phyloP scores from a whole-genome alignment of 768 basidiomycete species.

The Kwoniella sp. region DNA sequence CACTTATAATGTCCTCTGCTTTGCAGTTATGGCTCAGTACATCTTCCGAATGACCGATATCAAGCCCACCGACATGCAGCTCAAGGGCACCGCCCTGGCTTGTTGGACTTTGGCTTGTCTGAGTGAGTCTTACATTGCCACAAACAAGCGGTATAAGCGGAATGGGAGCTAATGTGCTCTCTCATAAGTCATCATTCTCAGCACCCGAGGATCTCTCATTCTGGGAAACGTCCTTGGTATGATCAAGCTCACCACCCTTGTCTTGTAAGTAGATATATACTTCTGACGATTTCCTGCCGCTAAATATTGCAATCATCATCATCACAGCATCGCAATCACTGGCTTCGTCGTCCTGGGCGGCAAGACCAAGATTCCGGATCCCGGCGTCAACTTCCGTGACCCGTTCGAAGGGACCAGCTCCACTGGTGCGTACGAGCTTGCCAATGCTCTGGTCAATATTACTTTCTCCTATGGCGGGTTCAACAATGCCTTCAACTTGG shows the following conservation, averaged over 20 bases:
- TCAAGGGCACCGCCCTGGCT: slow-evolving; percentile 24
- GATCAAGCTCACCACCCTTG: slow-evolving; percentile 29
- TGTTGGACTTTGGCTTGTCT: slow-evolving; percentile 11
- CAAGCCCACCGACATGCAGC: slow-evolving; percentile 16
- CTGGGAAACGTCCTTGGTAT: slow-evolving; percentile 25
- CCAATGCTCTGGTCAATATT: slow-evolving; percentile 33
- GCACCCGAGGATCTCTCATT: slow-evolving; percentile 26
- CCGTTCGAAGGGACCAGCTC: slow-evolving; percentile 32
- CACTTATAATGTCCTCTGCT: too few species aligned
- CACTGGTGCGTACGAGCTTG: slow-evolving; percentile 24
- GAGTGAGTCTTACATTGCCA: not conserved
- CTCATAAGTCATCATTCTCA: slow-evolving; percentile 12
- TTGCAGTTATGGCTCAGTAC: slow-evolving; percentile 19
- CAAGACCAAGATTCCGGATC: slow-evolving; percentile 25
- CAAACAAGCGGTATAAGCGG: too few species aligned
- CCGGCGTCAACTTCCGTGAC: slow-evolving; percentile 35
- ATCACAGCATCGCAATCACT: slow-evolving; percentile 13
- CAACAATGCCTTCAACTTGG: slow-evolving; percentile 33
- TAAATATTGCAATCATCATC: too few species aligned
- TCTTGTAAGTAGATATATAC: slow-evolving; percentile 13
- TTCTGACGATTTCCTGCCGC: too few species aligned
- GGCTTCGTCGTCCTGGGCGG: slow-evolving; percentile 41
- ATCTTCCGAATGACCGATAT: slow-evolving; percentile 24
- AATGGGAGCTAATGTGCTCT: too few species aligned
- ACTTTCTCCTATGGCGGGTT: slow-evolving; percentile 41